Evolutionary conservation across 371 early-diverging fungal species (phyloP).

Genomic region (Saksenaea vasiformis): DNA sequence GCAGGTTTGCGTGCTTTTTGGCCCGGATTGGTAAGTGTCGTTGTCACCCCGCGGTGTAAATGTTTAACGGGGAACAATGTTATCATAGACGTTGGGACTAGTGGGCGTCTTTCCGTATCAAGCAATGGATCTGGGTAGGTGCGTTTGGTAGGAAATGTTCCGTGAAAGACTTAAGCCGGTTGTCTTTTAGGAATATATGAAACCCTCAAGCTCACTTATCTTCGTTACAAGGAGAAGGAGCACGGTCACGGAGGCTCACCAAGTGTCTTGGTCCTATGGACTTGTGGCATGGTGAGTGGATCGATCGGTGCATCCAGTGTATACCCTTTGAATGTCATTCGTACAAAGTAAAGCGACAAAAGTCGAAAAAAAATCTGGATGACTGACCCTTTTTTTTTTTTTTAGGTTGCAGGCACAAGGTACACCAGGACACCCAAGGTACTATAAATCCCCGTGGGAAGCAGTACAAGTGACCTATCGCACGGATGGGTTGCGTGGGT

Average conservation of each 20-base stretch:
- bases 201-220: conserved; percentile 67
- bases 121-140: conserved; percentile 67
- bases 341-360: conserved; percentile 60
- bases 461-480: conserved; percentile 63
- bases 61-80: not conserved
- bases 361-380: not conserved
- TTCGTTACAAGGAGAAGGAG: conserved; percentile 45
- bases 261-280: conserved; percentile 54
- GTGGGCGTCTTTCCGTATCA: conserved; percentile 82
- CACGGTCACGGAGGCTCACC: conserved; percentile 39
- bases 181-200: conserved; percentile 56
- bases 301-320: conserved; percentile 68
- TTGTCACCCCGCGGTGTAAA: not conserved
- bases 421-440: conserved; percentile 69
- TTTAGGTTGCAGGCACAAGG: conserved; percentile 80
- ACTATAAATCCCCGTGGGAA: conserved; percentile 66
- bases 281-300: conserved; percentile 72
- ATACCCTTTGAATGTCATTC: conserved; percentile 70
- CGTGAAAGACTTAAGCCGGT: not conserved
- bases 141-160: not conserved
- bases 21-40: conserved; percentile 59
- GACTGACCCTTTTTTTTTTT: not conserved
- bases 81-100: conserved; percentile 48
- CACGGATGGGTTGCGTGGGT: conserved; percentile 73
- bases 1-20: conserved; percentile 71